Base-by-base conservation (phyloP, 257 asterid species). In the Linaria vulgaris region DNA sequence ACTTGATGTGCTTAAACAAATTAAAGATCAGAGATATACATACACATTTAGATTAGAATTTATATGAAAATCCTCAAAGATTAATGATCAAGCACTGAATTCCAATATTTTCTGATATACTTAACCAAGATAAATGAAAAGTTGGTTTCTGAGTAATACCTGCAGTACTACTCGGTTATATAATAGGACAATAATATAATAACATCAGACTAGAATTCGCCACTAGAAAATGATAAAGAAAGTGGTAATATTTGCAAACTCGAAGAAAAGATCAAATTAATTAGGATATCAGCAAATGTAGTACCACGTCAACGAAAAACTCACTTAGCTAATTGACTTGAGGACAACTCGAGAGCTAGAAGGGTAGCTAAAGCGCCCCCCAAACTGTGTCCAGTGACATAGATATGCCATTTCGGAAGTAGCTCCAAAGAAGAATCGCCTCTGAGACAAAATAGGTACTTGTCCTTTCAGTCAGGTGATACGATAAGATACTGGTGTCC, bases 311-410 rank as follows among this genome's bases (percentile, higher is more conserved):
- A 52, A 61, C 47, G 67, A 76, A 63, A 69, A 70, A 59, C 95
- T 82, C 52, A 92, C 99, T 81, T 85, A 43, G 97, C 83, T 67
- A 94, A 59, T 78, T 89, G 95, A 76, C 95, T 87, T 67, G 99
- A 80, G 16, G 95, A 77, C 68, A 92, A 72, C 59, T 94, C 96
- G 22, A 94, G 90, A 69, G 99, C 95, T 69, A 89, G 79, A 67
- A 94, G 95, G 50, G 99, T 94, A 72, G 97, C 94, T 64, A 94
- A 74, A n/a, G 99, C 99, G 66, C 99, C 99, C 8, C 99, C 97
- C 65, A 94, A 80, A 77, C 99, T 94, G 75, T 94, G 99, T 52
- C 97, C 99, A 16, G 99, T 90, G 70, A 94, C 94, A 57, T 79
- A 94, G 55, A 94, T 83, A 74, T 87, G 94, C 99, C 99, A 94